These are phyloP conservation scores for Ascochyta pisi DNA, from an alignment of 2,329 filamentous ascomycete species.

Conservation along the genomic window DNA sequence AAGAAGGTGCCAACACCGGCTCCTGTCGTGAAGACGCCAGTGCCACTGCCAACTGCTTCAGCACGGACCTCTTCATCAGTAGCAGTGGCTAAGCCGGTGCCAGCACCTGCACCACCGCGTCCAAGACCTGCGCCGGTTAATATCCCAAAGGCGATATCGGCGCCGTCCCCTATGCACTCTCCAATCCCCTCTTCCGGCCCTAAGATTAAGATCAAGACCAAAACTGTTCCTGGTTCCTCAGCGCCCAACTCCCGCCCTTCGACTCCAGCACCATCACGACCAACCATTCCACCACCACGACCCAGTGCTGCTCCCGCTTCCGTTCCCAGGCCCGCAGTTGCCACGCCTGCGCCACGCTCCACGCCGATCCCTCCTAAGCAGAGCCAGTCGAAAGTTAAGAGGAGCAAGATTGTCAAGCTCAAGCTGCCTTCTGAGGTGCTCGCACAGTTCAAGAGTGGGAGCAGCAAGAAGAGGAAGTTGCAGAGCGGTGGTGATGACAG, in stretches of 20 bases:
- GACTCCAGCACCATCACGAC: conserved; percentile 18
- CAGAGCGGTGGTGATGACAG: conserved; percentile 24
- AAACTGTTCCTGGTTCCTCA: conserved; percentile 25
- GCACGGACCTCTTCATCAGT: conserved; percentile 9
- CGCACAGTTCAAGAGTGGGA: conserved; percentile 19
- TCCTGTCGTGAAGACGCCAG: conserved; percentile 22
- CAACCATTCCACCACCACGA: conserved; percentile 24
- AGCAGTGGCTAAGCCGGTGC: conserved; percentile 14
- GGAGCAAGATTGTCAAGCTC: conserved; percentile 38
- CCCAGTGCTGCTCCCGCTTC: conserved; percentile 18
- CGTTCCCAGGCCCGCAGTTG: conserved; percentile 10
- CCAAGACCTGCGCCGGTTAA: conserved; percentile 23
- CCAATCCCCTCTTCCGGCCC: conserved; percentile 33
- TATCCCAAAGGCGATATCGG: conserved; percentile 24
- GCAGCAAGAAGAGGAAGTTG: conserved; percentile 34
- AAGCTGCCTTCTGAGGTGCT: conserved; percentile 26
- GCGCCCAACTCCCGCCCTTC: conserved; percentile 30
- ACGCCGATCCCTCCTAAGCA: conserved; percentile 5
- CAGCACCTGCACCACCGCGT: conserved; percentile 16
- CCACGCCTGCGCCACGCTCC: conserved; percentile 19
- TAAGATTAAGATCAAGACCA: conserved; percentile 39
- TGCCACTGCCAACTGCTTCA: conserved; percentile 11
- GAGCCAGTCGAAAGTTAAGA: conserved; percentile 25
- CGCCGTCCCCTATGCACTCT: conserved; percentile 33
- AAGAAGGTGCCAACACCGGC: conserved; percentile 25